These are phyloP conservation scores for Gastrodia elata DNA, from an alignment of 106 monocot species.

Conservation along the genomic window DNA sequence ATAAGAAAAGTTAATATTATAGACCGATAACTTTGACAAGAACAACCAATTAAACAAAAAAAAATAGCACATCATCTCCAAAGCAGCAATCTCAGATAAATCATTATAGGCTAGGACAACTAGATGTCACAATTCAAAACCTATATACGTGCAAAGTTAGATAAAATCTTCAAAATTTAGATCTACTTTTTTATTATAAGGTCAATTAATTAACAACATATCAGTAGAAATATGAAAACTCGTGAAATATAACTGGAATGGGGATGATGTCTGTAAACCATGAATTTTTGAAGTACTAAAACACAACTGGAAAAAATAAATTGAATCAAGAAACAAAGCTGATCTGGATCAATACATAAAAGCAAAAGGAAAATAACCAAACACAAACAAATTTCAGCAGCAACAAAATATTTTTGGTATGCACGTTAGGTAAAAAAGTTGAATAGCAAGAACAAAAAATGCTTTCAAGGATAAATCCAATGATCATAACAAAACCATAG, in stretches of 20 bases:
- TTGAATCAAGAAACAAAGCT: background rate
- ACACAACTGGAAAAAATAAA: background rate
- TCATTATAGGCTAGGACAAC: background rate
- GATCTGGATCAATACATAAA: background rate
- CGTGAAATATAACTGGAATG: background rate
- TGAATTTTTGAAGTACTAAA: background rate
- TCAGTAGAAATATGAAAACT: background rate
- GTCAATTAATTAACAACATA: background rate
- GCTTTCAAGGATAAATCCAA: background rate
- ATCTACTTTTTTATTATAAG: background rate
- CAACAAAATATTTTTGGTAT: background rate
- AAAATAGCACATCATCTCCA: background rate
- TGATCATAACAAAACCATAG: background rate
- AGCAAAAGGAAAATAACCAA: background rate
- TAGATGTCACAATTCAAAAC: background rate
- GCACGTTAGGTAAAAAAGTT: background rate
- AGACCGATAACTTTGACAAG: background rate
- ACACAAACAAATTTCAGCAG: background rate
- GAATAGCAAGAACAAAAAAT: background rate
- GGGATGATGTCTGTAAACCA: background rate
- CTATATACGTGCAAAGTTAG: background rate
- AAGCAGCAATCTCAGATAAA: background rate
- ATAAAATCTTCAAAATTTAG: background rate
- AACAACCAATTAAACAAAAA: conserved; percentile 4
- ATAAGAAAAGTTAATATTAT: background rate